Percentiles rank a stretch among this genome's conserved stretches.
These are phyloP conservation scores for Neurospora sp. DNA, from an alignment of 495 filamentous ascomycete species.

Conservation along the genomic window DNA sequence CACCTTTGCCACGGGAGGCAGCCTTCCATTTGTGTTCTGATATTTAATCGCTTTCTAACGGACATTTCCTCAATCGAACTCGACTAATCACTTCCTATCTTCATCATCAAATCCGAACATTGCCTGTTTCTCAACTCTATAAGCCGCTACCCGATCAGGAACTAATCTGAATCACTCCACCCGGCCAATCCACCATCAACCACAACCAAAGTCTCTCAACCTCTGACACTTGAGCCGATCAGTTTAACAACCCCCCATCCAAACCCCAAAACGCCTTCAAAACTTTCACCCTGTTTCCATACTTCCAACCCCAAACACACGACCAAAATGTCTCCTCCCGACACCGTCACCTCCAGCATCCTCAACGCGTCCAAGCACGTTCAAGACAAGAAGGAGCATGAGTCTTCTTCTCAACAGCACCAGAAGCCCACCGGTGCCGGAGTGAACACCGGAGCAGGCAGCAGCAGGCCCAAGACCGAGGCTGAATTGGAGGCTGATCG, in stretches of 20 bases:
- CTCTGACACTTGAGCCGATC: not conserved
- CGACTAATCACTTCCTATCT: not conserved
- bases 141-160: not conserved
- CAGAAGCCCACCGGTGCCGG: conserved; percentile 23
- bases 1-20: not conserved
- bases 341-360: not conserved
- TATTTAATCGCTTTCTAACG: not conserved
- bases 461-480: conserved; percentile 28
- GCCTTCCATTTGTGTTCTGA: not conserved
- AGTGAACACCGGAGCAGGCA: conserved; percentile 29
- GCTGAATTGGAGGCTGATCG: conserved; percentile 45
- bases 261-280: not conserved
- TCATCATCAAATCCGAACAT: not conserved
- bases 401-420: not conserved
- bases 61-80: not conserved
- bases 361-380: not conserved
- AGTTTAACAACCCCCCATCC: not conserved
- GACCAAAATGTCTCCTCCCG: not conserved
- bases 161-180: not conserved
- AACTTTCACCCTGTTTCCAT: not conserved
- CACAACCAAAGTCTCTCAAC: not conserved
- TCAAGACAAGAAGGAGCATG: not conserved
- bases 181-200: not conserved
- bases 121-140: not conserved
- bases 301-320: not conserved